Conservation (phyloP, 2,329 filamentous ascomycete genomes). For the Aspergillus melleus region DNA sequence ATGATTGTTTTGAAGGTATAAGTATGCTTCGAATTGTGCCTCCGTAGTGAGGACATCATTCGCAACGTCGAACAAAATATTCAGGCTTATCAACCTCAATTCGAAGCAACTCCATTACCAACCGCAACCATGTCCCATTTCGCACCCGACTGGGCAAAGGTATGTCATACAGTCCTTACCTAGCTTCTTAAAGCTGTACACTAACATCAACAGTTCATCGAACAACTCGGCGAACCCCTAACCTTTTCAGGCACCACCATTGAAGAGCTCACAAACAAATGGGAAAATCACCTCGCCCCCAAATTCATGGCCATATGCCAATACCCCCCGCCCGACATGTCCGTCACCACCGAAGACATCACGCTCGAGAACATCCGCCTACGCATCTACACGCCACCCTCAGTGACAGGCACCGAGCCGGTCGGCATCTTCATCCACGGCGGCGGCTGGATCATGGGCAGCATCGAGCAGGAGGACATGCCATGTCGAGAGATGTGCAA, state of each 20-base stretch:
- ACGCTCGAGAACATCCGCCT: neutral
- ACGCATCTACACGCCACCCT: constrained; percentile 6
- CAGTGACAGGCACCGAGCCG: constrained; percentile 44
- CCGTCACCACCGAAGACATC: constrained; percentile 5
- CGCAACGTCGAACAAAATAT: neutral
- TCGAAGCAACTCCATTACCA: neutral
- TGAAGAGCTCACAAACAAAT: neutral
- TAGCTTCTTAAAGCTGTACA: no score
- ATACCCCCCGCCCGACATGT: neutral
- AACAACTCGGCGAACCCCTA: no score
- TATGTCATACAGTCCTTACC: no score
- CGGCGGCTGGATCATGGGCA: constrained; percentile 16
- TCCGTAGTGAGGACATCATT: neutral
- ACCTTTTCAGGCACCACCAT: neutral
- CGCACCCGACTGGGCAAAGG: neutral
- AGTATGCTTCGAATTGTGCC: neutral
- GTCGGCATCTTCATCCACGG: constrained; percentile 19
- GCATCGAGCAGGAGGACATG: constrained; percentile 9
- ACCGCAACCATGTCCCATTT: neutral
- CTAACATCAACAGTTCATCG: no score
- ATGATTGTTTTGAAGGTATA: neutral
- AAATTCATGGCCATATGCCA: neutral
- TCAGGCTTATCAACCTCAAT: neutral
- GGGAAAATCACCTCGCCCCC: neutral
- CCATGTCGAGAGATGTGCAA: constrained; percentile 6